A percentile compares a stretch with the other conserved stretches of the same genome.
Conservation (phyloP, 495 filamentous ascomycete species). For the Lasiosphaeria miniovina region DNA sequence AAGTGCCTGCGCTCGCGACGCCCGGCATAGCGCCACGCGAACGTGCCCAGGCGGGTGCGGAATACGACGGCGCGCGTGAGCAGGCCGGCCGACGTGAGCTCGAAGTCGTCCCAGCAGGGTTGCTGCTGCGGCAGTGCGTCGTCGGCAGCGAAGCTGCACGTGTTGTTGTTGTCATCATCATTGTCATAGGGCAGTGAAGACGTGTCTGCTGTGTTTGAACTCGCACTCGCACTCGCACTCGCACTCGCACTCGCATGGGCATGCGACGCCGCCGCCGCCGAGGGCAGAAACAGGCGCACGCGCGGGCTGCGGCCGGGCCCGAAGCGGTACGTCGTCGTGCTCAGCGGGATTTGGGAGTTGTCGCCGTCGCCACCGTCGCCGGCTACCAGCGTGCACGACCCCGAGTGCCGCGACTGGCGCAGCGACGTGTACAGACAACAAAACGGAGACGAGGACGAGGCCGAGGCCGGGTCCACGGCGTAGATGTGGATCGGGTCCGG, state of each 20-base stretch:
- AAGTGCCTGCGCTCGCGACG: slow-evolving; percentile 29
- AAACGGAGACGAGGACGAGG: no score
- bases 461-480: slow-evolving; percentile 12
- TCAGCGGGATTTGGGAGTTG: slow-evolving; percentile 20
- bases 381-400: slow-evolving; percentile 36
- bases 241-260: no score
- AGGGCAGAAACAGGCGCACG: slow-evolving; percentile 21
- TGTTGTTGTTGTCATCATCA: no score
- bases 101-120: slow-evolving; percentile 26
- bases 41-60: slow-evolving; percentile 34
- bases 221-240: no score
- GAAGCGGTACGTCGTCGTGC: slow-evolving; percentile 49
- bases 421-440: slow-evolving; percentile 26
- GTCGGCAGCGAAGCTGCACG: slow-evolving; percentile 8
- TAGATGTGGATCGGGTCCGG: slow-evolving; percentile 48
- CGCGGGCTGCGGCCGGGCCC: slow-evolving; percentile 41
- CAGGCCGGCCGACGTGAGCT: slow-evolving; percentile 32
- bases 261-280: no score
- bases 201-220: no score
- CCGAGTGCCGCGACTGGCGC: slow-evolving; percentile 42
- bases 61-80: slow-evolving; percentile 41
- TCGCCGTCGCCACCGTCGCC: slow-evolving; percentile 3
- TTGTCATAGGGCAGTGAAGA: no score
- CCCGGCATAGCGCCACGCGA: slow-evolving; percentile 50
- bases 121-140: background rate